Evolutionary conservation across 257 asterid genomes (phyloP), one percentile per base, ranked within the genome.

Genomic region (Nicotiana noctiflora): DNA sequence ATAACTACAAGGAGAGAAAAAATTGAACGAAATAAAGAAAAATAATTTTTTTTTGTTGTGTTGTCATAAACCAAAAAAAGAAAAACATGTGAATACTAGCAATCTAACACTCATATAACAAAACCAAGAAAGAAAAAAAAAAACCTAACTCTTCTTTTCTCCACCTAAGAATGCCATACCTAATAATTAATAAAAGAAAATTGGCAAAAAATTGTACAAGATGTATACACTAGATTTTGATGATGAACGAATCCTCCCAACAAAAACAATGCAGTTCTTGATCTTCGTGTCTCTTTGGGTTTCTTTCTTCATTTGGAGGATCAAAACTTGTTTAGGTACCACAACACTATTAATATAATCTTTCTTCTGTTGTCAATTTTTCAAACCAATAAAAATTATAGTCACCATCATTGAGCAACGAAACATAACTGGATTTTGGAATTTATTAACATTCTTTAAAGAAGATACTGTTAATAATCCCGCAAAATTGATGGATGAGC

Each of bases 111-210:
- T 27, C 68, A 40, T 29, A 44, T 52, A 19, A 49, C 72, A 60
- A 72, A 21, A 52, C 44, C 79, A 64, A 37, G 15, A 75, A 31
- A 37, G 21, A 25, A 15, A 32, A 19, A 9, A 72, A 60, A 81
- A 81, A 27, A 27, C 67, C 68, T 51, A 44, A 29, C 67, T 27
- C 59, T 64, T 59, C 29, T 17, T 4, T 52, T 76, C 2, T 40
- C 25, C 80, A 40, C 76, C 74, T 68, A 76, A 57, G 27, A 60
- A 76, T 80, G 84, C 80, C 81, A 65, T 76, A 80, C 86, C 75
- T 85, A 85, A 72, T 76, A 65, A 76, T 80, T 62, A 82, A 60
- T 31, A 55, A 31, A 32, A 15, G 61, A 79, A 67, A 85, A 68
- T 75, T 51, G 75, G 77, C 60, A 46, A 44, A 40, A 37, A 59